These are phyloP conservation scores for Cercophora samala DNA, from an alignment of 495 filamentous ascomycete species.

Conservation along the genomic window DNA sequence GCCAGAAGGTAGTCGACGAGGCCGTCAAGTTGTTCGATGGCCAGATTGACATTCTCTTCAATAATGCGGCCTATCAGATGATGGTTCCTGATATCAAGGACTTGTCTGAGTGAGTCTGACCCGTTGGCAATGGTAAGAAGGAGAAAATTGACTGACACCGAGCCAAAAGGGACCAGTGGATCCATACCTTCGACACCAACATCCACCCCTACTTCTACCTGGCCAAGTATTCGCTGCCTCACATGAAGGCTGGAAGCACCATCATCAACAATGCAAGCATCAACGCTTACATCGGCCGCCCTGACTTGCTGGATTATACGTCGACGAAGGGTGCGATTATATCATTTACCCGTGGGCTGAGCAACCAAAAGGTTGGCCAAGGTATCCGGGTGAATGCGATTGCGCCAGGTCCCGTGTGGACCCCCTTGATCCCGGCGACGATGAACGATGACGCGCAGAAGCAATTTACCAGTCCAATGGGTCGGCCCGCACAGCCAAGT, in stretches of 20 bases:
- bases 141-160: not conserved
- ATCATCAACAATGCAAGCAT: slow-evolving; percentile 84
- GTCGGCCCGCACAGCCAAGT: slow-evolving; percentile 70
- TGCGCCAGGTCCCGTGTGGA: slow-evolving; percentile 81
- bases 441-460: slow-evolving; percentile 70
- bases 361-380: slow-evolving; percentile 66
- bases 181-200: slow-evolving; percentile 69
- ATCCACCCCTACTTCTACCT: slow-evolving; percentile 74
- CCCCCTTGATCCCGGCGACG: slow-evolving; percentile 74
- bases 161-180: slow-evolving; percentile 63
- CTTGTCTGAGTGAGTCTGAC: slow-evolving; percentile 59
- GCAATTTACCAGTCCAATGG: slow-evolving; percentile 74
- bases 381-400: slow-evolving; percentile 82
- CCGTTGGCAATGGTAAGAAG: not conserved
- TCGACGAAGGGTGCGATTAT: slow-evolving; percentile 80
- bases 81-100: slow-evolving; percentile 70
- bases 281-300: slow-evolving; percentile 79
- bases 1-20: slow-evolving; percentile 64
- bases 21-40: slow-evolving; percentile 61
- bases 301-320: slow-evolving; percentile 83
- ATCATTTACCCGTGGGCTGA: slow-evolving; percentile 73
- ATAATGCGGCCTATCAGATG: slow-evolving; percentile 77
- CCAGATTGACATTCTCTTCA: slow-evolving; percentile 69
- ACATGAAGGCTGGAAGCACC: slow-evolving; percentile 70
- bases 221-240: slow-evolving; percentile 71